Evolutionary conservation across 345 rosid genomes (phyloP).

Genomic region (Hypericum androsaemum): DNA sequence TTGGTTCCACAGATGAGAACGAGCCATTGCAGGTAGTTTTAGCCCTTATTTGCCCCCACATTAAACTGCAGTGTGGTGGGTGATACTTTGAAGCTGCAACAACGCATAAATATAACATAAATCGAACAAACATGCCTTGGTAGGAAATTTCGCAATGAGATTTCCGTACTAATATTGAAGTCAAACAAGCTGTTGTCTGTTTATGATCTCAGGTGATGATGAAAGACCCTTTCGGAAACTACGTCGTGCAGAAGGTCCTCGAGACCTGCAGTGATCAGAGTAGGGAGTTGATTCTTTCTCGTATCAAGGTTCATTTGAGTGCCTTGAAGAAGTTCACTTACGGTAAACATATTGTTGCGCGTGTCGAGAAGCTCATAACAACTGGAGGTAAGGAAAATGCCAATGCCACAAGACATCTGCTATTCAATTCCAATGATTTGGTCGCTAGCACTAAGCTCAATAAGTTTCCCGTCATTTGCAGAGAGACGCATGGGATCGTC

Average conservation of each 20-base stretch:
- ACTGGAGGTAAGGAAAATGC: constrained; percentile 59
- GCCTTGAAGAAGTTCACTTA: constrained; percentile 86
- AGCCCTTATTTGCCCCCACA: background rate
- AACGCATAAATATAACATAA: too few relatives aligned
- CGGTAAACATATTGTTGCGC: constrained; percentile 94
- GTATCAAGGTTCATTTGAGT: constrained; percentile 79
- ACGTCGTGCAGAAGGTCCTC: constrained; percentile 90
- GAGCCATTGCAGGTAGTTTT: constrained; percentile 84
- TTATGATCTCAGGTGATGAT: constrained; percentile 70
- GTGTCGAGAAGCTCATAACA: constrained; percentile 85
- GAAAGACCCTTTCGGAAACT: constrained; percentile 97
- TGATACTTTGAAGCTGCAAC: too few relatives aligned
- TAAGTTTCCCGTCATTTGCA: constrained; percentile 22
- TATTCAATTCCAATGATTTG: too few relatives aligned
- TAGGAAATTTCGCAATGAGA: too few relatives aligned
- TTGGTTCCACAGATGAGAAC: constrained; percentile 87
- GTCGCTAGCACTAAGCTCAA: too few relatives aligned
- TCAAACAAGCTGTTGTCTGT: background rate
- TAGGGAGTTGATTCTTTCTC: constrained; percentile 72
- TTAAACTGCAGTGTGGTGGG: too few relatives aligned
- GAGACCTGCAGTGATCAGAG: constrained; percentile 87
- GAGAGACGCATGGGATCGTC: constrained; percentile 75
- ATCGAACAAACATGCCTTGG: too few relatives aligned
- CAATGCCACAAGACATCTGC: too few relatives aligned
- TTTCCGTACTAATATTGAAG: too few relatives aligned